Percentiles rank a stretch among this genome's conserved stretches.
Evolutionary conservation across 257 asterid species (phyloP).

Genomic region (Nicotiana noctiflora): DNA sequence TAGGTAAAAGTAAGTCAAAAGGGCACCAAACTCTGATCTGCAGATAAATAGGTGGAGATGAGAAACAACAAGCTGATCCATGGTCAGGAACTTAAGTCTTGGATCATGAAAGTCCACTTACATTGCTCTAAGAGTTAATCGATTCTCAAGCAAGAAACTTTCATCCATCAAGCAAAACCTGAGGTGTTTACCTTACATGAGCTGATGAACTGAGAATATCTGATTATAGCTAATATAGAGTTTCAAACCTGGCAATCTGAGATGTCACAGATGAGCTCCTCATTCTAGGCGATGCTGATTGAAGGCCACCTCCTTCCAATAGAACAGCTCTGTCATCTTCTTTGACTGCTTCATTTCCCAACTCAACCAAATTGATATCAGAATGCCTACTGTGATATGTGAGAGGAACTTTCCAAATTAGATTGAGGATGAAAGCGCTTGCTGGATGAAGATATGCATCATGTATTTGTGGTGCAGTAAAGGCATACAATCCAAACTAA

Average conservation of each 20-base stretch:
- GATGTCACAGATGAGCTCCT: constrained; percentile 56
- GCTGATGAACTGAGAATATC: neutral
- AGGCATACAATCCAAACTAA: neutral
- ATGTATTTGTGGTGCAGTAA: neutral
- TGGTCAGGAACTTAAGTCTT: neutral
- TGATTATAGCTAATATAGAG: neutral
- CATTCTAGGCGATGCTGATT: constrained; percentile 45
- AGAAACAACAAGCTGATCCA: neutral
- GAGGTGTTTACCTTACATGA: constrained; percentile 19
- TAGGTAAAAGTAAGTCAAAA: constrained; percentile 63
- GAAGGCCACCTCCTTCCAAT: constrained; percentile 75
- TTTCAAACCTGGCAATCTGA: constrained; percentile 48
- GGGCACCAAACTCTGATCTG: constrained; percentile 88
- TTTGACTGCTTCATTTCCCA: constrained; percentile 44
- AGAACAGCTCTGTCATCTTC: constrained; percentile 73
- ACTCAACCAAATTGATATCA: constrained; percentile 64
- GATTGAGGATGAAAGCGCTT: neutral
- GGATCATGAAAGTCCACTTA: constrained; percentile 24
- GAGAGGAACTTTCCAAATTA: constrained; percentile 5
- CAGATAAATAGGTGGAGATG: constrained; percentile 8
- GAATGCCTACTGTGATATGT: constrained; percentile 47
- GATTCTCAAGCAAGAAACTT: constrained; percentile 69
- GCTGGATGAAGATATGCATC: neutral
- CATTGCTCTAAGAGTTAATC: constrained; percentile 80
- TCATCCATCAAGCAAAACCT: constrained; percentile 76